A percentile compares a stretch with the other conserved stretches of the same genome.
These are phyloP conservation scores for Backusella australiensis DNA, from an alignment of 192 early-diverging fungal genomes.

Conservation along the genomic window DNA sequence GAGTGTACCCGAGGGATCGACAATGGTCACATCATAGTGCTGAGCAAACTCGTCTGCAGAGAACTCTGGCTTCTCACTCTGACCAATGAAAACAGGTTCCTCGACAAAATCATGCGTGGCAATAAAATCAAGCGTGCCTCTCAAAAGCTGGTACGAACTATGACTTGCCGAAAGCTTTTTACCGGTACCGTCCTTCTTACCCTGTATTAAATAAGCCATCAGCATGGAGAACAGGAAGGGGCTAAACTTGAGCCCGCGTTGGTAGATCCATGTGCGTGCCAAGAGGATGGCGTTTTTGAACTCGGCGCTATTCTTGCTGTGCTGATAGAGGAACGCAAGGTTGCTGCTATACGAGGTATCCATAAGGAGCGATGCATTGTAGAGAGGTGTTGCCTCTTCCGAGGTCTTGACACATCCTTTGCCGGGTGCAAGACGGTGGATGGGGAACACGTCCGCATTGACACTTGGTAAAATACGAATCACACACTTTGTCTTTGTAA, in stretches of 20 bases:
- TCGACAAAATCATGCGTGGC: conserved; percentile 66
- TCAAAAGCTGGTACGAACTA: conserved; percentile 85
- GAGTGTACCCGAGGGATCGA: conserved; percentile 80
- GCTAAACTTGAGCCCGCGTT: conserved; percentile 70
- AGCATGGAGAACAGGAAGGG: conserved; percentile 86
- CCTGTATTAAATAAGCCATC: conserved; percentile 81
- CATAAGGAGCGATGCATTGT: conserved; percentile 80
- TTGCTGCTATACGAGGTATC: conserved; percentile 76
- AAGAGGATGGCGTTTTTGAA: conserved; percentile 82
- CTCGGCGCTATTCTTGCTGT: conserved; percentile 64
- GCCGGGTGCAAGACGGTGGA: conserved; percentile 69
- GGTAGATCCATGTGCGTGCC: conserved; percentile 82
- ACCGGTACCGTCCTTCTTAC: conserved; percentile 49
- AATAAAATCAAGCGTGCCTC: conserved; percentile 82
- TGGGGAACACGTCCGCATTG: conserved; percentile 58
- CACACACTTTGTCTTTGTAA: conserved; percentile 60
- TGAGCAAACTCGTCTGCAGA: conserved; percentile 53
- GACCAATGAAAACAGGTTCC: conserved; percentile 70
- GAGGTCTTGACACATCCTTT: conserved; percentile 79
- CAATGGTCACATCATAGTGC: conserved; percentile 77
- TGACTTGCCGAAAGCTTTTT: conserved; percentile 68
- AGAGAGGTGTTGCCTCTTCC: conserved; percentile 78
- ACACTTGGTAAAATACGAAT: conserved; percentile 85
- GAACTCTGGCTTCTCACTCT: conserved; percentile 61
- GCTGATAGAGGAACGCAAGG: conserved; percentile 76